Evolutionary conservation across 805 yeast species (phyloP).

Genomic region (Candida caryicola): DNA sequence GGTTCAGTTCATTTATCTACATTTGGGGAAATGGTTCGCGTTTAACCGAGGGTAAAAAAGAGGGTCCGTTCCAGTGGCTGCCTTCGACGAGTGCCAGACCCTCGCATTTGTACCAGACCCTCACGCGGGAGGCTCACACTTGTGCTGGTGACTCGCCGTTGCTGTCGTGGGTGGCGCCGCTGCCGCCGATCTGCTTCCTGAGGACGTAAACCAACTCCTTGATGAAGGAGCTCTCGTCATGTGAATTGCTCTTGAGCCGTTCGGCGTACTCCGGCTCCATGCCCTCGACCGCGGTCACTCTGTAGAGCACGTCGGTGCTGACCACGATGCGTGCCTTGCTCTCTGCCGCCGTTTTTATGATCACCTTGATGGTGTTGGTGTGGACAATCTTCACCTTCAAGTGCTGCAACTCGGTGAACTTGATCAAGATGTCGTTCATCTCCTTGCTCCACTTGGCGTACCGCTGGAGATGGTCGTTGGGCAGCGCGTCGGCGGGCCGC

Average conservation of each 20-base stretch:
- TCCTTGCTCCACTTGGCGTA: conserved; percentile 24
- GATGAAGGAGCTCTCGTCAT: conserved; percentile 3
- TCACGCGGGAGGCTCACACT: too few relatives aligned
- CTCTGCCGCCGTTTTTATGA: neutral
- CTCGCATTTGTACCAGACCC: too few relatives aligned
- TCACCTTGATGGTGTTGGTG: neutral
- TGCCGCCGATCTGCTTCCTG: neutral
- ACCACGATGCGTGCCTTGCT: neutral
- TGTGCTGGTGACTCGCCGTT: neutral
- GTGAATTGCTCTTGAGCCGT: neutral
- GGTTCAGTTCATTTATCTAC: neutral
- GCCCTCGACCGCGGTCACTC: neutral
- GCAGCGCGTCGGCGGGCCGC: neutral
- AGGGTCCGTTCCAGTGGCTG: too few relatives aligned
- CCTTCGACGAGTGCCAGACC: too few relatives aligned
- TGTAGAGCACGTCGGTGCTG: neutral
- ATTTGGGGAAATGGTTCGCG: neutral
- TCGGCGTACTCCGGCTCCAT: neutral
- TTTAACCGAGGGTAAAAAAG: neutral
- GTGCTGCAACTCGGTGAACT: conserved; percentile 8
- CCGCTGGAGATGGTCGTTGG: conserved; percentile 11
- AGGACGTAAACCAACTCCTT: conserved; percentile 2
- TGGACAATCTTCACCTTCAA: conserved; percentile 3
- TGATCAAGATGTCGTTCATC: conserved; percentile 18
- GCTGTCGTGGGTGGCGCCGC: conserved; percentile 1